These are phyloP conservation scores for Cercospora sojina DNA, from an alignment of 2,329 filamentous ascomycete genomes.

Conservation along the genomic window DNA sequence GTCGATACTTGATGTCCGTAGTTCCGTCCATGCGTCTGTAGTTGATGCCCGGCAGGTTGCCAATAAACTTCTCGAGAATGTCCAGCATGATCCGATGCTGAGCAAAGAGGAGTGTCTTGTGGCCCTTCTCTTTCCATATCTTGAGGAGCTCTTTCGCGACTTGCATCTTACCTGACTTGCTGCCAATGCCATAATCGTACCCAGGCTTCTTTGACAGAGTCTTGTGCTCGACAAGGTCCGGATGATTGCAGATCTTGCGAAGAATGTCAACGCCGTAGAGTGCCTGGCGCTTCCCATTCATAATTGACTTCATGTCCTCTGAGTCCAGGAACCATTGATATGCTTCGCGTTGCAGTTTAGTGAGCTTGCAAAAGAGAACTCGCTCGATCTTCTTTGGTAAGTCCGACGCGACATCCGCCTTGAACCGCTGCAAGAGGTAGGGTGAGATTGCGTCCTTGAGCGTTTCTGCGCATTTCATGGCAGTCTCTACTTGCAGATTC, in stretches of 20 bases:
- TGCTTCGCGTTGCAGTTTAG: constrained; percentile 70
- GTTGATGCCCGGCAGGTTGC: constrained; percentile 64
- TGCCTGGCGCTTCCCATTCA: constrained; percentile 71
- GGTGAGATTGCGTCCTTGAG: constrained; percentile 91
- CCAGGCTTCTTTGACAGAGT: constrained; percentile 57
- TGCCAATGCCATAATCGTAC: constrained; percentile 74
- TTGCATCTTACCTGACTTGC: constrained; percentile 92
- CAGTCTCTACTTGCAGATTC: constrained; percentile 90
- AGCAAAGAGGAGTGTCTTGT: constrained; percentile 90
- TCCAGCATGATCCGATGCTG: constrained; percentile 95
- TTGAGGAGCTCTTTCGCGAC: constrained; percentile 84
- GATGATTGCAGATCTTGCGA: constrained; percentile 96
- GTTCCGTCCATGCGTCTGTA: constrained; percentile 92
- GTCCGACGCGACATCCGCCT: constrained; percentile 89
- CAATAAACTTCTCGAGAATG: constrained; percentile 81
- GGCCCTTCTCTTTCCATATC: constrained; percentile 86
- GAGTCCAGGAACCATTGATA: constrained; percentile 82
- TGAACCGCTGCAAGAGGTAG: constrained; percentile 87
- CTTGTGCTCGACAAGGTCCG: constrained; percentile 76
- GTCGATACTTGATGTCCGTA: constrained; percentile 84
- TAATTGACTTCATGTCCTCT: constrained; percentile 79
- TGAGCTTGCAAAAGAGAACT: constrained; percentile 93
- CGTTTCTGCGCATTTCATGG: constrained; percentile 89
- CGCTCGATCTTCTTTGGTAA: constrained; percentile 94
- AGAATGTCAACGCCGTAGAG: constrained; percentile 88